A percentile compares a stretch with the other conserved stretches of the same genome.
Evolutionary conservation across 2,329 filamentous ascomycete species (phyloP).

Genomic region (Colletotrichum caudatum): DNA sequence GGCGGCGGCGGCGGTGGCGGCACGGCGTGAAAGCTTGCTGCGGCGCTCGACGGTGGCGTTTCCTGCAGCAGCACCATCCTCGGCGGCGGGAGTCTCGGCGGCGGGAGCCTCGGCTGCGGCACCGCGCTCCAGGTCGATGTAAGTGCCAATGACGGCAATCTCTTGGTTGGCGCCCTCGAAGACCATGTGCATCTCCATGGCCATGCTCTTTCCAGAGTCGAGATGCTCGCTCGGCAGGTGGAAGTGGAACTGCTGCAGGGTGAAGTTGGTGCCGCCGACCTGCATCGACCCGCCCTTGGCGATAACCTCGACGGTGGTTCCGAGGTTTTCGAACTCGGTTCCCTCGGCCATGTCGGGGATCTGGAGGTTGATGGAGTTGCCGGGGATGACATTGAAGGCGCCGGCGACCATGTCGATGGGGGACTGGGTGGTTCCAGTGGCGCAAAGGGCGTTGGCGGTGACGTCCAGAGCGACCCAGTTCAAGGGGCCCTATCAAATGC

Average conservation of each 20-base stretch:
- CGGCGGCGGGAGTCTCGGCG: slow-evolving; percentile 36
- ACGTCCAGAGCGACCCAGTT: slow-evolving; percentile 59
- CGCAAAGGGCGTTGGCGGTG: slow-evolving; percentile 56
- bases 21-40: slow-evolving; percentile 36
- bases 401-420: slow-evolving; percentile 57
- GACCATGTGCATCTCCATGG: slow-evolving; percentile 71
- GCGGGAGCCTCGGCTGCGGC: slow-evolving; percentile 40
- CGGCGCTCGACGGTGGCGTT: slow-evolving; percentile 30
- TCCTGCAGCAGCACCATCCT: slow-evolving; percentile 21
- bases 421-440: slow-evolving; percentile 59
- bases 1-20: slow-evolving; percentile 19
- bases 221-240: slow-evolving; percentile 63
- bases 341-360: slow-evolving; percentile 55
- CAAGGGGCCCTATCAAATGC: slow-evolving; percentile 54
- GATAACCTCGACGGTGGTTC: slow-evolving; percentile 68
- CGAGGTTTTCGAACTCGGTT: slow-evolving; percentile 67
- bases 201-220: slow-evolving; percentile 58
- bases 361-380: slow-evolving; percentile 45
- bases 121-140: slow-evolving; percentile 55
- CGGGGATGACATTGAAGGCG: slow-evolving; percentile 41
- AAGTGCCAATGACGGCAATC: slow-evolving; percentile 59
- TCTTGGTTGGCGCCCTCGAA: slow-evolving; percentile 59
- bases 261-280: slow-evolving; percentile 52
- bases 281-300: slow-evolving; percentile 56
- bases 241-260: slow-evolving; percentile 62